Evolutionary conservation across 257 asterid genomes (phyloP), one percentile per base, ranked within the genome.

Genomic region (Solanum corneliomulleri): DNA sequence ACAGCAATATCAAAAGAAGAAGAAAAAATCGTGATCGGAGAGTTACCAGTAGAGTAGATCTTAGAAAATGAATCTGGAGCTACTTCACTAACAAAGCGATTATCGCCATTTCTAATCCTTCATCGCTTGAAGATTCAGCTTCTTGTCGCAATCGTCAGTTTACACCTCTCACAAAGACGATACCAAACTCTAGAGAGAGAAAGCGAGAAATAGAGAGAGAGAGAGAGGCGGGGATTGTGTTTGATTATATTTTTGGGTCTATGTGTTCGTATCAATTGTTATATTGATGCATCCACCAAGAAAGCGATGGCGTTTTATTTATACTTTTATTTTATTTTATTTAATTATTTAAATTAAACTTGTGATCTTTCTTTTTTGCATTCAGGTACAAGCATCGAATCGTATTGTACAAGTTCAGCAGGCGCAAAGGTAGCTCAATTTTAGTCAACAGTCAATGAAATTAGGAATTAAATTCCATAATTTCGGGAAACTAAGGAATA

Each of bases 1-100:
- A 49, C 29, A 5, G 64, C n/a, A 44, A 83, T 70, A 70, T 15
- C 77, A 29, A 69, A 7, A n/a, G 4, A 1, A 66, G 41, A 9
- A 8, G n/a, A n/a, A 70, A 11, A 85, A 37, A 74, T 78, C 15
- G 83, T 90, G 95, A 92, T 92, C 92, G 92, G 89, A 82, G 89
- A 93, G 89, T 78, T 87, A 93, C 94, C 93, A 85, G 89, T 90
- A 80, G 68, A 88, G 92, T 92, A 92, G 98, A 94, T 94, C 96
- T 92, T 86, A 91, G 92, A 89, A 89, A 80, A 49, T 89, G 90
- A 88, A 92, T 87, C 92, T 90, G 91, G 86, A 88, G 88, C 87
- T 68, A 83, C 88, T 66, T 82, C 70, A 83, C 41, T 85, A 49
- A 76, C 37, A 33, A n/a, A 49, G 68, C 14, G 29, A 81, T 64